Base-by-base conservation (phyloP, 164 flowering plant genomes). In the Magnolia kwangsiensis region DNA sequence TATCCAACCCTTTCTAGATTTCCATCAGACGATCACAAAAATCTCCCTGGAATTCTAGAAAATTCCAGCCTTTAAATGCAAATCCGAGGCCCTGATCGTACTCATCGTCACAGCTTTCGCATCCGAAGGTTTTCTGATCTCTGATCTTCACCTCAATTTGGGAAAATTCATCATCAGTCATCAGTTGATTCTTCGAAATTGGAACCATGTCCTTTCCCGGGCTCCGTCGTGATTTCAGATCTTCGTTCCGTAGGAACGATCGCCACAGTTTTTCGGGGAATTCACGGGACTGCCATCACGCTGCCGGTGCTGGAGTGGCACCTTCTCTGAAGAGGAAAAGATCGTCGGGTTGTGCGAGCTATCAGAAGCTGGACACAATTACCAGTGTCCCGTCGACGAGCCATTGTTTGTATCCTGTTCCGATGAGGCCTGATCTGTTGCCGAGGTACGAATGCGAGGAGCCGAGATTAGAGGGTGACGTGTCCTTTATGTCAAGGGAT, bases 401-500 rank as follows among this genome's bases (percentile, higher is more conserved):
- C 77, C 78, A 71, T 67, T 70, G 68, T 72, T 74, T 72, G 7
- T 51, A 77, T 3, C 61, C 67, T 63, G 78, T 76, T 71, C 81
- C 77, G 45, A 20, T 84, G 19, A 85, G 88, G 73, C 75, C 83
- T 67, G 80, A 82, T 79, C 74, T 84, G 2, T 59, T 79, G 20
- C 75, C 81, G 31, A 79, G 87, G 31, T 75, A 77, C 63, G 93
- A 93, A 77, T 90, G 90, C 29, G 90, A 84, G 70, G 84, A 89
- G 20, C 83, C 88, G 24, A 71, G 71, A 59, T 71, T 86, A 78
- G 97, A 93, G 29, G 96, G 89, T 61, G 95, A 87, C 37, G 80
- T 84, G 13, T 83, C 80, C 8, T 93, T 95, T 72, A 79, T 94
- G 91, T 91, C 99, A 1, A 89, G 86, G 83, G 92, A 90, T 74